phyloP scores from a whole-genome alignment of 2,329 filamentous ascomycete genomes.

The Arachnopeziza araneosa region DNA sequence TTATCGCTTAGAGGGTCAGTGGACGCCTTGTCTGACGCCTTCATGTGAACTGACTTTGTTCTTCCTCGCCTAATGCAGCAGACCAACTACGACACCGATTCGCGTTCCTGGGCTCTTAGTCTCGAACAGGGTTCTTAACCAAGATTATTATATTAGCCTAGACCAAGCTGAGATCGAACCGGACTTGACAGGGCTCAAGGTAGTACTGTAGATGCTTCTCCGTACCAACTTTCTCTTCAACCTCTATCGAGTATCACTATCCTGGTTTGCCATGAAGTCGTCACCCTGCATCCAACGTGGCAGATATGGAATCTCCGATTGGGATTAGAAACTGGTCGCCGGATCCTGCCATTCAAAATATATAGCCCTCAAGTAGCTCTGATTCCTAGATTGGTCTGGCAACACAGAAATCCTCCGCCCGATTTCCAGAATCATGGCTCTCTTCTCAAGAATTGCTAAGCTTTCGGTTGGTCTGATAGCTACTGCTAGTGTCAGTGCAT shows the following conservation, averaged over 20 bases:
- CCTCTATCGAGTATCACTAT: not conserved
- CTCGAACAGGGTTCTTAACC: not conserved
- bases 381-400: too few relatives aligned
- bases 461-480: conserved; percentile 15
- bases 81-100: not conserved
- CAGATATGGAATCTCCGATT: not conserved
- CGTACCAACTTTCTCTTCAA: not conserved
- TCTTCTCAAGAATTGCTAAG: conserved; percentile 13
- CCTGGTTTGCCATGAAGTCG: not conserved
- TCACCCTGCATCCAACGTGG: not conserved
- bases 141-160: not conserved
- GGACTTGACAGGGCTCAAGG: not conserved
- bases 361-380: not conserved
- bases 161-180: not conserved
- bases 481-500: conserved; percentile 5
- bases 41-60: not conserved
- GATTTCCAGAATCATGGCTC: conserved; percentile 11
- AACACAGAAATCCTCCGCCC: not conserved
- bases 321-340: not conserved
- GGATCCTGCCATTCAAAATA: not conserved
- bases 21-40: not conserved
- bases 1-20: not conserved
- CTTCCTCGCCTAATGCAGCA: not conserved
- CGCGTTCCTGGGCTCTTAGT: not conserved
- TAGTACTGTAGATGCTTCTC: not conserved